phyloP scores from a whole-genome alignment of 768 basidiomycete species.

The Neoboletus brunneissimus region DNA sequence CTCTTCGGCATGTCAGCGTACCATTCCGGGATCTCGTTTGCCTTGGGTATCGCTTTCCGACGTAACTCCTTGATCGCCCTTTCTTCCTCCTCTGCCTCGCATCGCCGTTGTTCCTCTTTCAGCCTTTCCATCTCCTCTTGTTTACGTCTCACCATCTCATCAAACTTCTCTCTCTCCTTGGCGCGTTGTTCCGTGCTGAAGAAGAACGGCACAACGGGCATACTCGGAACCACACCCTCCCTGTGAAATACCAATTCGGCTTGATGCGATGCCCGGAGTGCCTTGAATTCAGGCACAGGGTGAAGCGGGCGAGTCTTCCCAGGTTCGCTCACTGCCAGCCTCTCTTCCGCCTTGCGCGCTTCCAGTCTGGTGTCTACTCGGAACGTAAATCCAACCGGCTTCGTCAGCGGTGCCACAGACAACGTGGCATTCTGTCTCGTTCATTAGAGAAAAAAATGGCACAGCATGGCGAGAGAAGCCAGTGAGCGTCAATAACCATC shows the following conservation, averaged over 20 bases:
- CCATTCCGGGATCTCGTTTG: conserved; percentile 75
- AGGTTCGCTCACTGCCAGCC: conserved; percentile 25
- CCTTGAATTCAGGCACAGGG: conserved; percentile 53
- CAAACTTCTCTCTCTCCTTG: conserved; percentile 62
- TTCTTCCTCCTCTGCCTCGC: conserved; percentile 55
- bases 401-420: conserved; percentile 37
- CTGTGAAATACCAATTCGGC: conserved; percentile 39
- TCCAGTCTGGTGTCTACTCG: conserved; percentile 48
- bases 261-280: conserved; percentile 48
- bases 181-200: conserved; percentile 57
- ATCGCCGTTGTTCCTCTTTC: conserved; percentile 46
- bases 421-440: conserved; percentile 23
- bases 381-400: conserved; percentile 53
- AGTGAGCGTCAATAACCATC: conserved; percentile 4
- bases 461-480: conserved; percentile 11
- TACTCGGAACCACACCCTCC: conserved; percentile 44
- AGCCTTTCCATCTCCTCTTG: conserved; percentile 50
- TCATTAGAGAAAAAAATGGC: conserved; percentile 14
- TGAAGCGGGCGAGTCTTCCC: conserved; percentile 19
- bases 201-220: conserved; percentile 33
- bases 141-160: conserved; percentile 53
- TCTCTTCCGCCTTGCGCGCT: conserved; percentile 42
- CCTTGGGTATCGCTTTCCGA: conserved; percentile 61
- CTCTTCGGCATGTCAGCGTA: conserved; percentile 68
- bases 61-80: conserved; percentile 59